phyloP scores from a whole-genome alignment of 192 early-diverging fungal genomes.

The Coemansia sp. region DNA sequence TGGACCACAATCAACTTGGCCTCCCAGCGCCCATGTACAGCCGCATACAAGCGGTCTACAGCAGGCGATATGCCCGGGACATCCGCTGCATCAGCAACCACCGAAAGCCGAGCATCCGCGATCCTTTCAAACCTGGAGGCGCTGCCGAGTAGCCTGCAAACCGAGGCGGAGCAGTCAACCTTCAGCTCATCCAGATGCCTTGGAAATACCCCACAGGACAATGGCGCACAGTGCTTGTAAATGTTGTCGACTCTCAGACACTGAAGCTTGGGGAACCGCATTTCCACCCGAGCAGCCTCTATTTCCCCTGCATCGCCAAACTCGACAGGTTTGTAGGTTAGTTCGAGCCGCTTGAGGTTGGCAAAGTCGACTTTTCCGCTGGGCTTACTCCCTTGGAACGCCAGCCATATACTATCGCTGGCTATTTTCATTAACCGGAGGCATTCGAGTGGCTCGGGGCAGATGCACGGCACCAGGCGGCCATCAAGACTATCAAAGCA shows the following conservation, averaged over 20 bases:
- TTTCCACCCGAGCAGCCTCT: background rate
- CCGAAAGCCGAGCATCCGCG: background rate
- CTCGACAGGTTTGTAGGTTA: background rate
- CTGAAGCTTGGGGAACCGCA: background rate
- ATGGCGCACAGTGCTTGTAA: background rate
- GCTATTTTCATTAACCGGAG: background rate
- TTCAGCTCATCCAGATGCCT: background rate
- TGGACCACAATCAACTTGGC: background rate
- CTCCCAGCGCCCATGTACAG: background rate
- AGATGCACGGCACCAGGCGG: background rate
- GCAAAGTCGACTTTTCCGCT: background rate
- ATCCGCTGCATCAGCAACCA: background rate
- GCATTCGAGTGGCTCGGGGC: background rate
- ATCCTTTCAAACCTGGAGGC: background rate
- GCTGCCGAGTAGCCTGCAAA: background rate
- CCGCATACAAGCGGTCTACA: background rate
- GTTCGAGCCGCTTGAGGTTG: background rate
- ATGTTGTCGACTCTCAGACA: background rate
- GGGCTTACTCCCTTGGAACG: background rate
- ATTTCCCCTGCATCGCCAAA: background rate
- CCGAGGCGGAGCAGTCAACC: background rate
- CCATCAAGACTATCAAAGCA: background rate
- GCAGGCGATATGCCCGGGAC: background rate
- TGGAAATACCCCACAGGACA: conserved; percentile 3
- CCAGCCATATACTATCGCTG: background rate